Percentiles rank a stretch among this genome's conserved stretches.
These are phyloP conservation scores for Saccharata proteae DNA, from an alignment of 2,329 filamentous ascomycete species.

Conservation along the genomic window DNA sequence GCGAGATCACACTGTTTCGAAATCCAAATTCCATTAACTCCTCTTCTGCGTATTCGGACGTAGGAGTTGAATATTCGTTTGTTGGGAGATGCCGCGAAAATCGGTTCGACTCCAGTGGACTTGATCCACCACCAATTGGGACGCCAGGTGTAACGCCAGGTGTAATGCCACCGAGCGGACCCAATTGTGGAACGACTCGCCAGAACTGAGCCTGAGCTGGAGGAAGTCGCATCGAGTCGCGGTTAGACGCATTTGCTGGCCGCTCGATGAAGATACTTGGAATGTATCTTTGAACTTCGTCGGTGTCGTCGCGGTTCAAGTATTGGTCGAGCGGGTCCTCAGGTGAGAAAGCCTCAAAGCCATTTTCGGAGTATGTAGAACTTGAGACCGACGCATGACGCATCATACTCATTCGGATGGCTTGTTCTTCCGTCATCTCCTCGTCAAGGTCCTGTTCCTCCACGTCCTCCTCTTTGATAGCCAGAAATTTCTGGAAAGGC, in stretches of 20 bases:
- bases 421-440: not conserved
- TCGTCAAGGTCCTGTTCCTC: not conserved
- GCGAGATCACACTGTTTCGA: too few relatives aligned
- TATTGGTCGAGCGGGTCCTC: slow-evolving; percentile 4
- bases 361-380: slow-evolving; percentile 5
- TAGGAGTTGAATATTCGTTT: too few relatives aligned
- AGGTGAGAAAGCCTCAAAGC: too few relatives aligned
- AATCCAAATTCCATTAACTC: too few relatives aligned
- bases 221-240: slow-evolving; percentile 8
- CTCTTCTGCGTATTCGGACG: too few relatives aligned
- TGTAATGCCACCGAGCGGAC: too few relatives aligned
- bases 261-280: slow-evolving; percentile 8
- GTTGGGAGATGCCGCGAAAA: too few relatives aligned
- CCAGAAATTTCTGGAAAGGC: slow-evolving; percentile 31
- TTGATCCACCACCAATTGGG: too few relatives aligned
- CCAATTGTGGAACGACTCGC: not conserved
- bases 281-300: slow-evolving; percentile 1
- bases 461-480: slow-evolving; percentile 2
- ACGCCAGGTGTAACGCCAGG: too few relatives aligned
- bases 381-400: not conserved
- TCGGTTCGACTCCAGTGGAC: too few relatives aligned
- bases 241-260: slow-evolving; percentile 3
- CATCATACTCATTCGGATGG: slow-evolving; percentile 1
- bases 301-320: slow-evolving; percentile 1
- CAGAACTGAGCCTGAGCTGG: slow-evolving; percentile 3